Evolutionary conservation across 495 filamentous ascomycete species (phyloP), one percentile per base, ranked within the genome.

Genomic region (Symbiotaphrina buchneri): DNA sequence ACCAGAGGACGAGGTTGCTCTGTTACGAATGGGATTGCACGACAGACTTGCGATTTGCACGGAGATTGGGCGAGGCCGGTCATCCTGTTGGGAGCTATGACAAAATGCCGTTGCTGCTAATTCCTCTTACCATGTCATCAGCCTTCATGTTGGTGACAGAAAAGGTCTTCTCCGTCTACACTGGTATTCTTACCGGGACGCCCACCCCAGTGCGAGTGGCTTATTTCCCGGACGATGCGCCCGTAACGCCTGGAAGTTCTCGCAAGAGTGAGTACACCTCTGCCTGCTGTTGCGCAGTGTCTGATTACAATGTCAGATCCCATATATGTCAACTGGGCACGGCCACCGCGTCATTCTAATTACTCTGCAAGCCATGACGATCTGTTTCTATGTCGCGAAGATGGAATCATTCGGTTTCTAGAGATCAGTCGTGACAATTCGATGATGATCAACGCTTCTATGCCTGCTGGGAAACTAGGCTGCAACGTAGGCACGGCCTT

Each of bases 341-440:
- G 79, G 32, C 75, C 78, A 14, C 53, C 68, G 23, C 62, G 76
- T 17, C 58, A 63, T 17, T 52, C 54, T 39, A 42, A 57, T 10
- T 74, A 75, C 37, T 59, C 60, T 27, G 55, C 61, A 35, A 55
- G 41, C 15, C 61, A 61, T 16, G 80, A 87, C 37, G 66, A 71
- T 35, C 67, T 91, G 32, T 83, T 75, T 37, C 53, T 91, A 16
- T 79, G 69, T 13, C 67, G 79, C 30, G 78, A 87, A 44, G 80
- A 91, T 42, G 81, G 81, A 10, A 53, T 71, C 35, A 61, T 85
- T 7, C 63, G 65, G 32, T 71, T 65, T 36, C 44, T 83, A 0
- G 69, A 79, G 39, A 63, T 73, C 20, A 63, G 68, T 21, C 61
- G 54, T 35, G 56, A 52, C 22, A 61, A 43, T 27, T 39, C 30